These are phyloP conservation scores for Hypoxylon sp. DNA, from an alignment of 2,329 filamentous ascomycete species.

Conservation along the genomic window DNA sequence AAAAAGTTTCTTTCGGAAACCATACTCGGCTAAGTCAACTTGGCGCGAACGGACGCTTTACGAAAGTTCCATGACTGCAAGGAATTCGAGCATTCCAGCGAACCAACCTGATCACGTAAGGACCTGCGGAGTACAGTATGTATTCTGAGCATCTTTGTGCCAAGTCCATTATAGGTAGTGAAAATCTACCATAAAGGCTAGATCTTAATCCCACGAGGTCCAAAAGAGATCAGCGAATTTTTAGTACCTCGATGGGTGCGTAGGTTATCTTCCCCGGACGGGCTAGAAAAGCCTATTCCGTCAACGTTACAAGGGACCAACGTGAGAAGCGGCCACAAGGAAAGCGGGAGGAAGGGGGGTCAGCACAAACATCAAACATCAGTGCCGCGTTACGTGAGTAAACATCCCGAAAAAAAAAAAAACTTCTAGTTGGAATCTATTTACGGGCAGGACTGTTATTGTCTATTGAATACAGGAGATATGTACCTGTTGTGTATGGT, in stretches of 20 bases:
- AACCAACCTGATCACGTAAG: constrained; percentile 18
- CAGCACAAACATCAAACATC: constrained; percentile 16
- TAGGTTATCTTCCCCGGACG: constrained; percentile 38
- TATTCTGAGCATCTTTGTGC: background rate
- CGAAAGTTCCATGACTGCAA: constrained; percentile 28
- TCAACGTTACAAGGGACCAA: constrained; percentile 25
- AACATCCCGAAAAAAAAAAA: background rate
- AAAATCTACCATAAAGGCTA: constrained; percentile 23
- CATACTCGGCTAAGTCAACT: constrained; percentile 20
- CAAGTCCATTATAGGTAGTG: constrained; percentile 7
- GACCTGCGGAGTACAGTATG: constrained; percentile 8
- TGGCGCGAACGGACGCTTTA: constrained; percentile 35
- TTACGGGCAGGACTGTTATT: background rate
- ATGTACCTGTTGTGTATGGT: background rate
- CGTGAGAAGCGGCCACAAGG: constrained; percentile 22
- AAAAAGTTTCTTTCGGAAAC: constrained; percentile 38
- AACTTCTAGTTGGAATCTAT: background rate
- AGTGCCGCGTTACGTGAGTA: constrained; percentile 24
- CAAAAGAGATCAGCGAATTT: constrained; percentile 28
- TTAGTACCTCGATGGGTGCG: constrained; percentile 31
- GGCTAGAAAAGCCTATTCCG: constrained; percentile 44
- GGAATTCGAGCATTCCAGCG: constrained; percentile 24
- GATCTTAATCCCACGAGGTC: constrained; percentile 26
- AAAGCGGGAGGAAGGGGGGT: constrained; percentile 6
- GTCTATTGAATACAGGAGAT: background rate